Evolutionary conservation across 1,284 basidiomycete genomes (phyloP).

Genomic region (Lignosus rhinocerotis): DNA sequence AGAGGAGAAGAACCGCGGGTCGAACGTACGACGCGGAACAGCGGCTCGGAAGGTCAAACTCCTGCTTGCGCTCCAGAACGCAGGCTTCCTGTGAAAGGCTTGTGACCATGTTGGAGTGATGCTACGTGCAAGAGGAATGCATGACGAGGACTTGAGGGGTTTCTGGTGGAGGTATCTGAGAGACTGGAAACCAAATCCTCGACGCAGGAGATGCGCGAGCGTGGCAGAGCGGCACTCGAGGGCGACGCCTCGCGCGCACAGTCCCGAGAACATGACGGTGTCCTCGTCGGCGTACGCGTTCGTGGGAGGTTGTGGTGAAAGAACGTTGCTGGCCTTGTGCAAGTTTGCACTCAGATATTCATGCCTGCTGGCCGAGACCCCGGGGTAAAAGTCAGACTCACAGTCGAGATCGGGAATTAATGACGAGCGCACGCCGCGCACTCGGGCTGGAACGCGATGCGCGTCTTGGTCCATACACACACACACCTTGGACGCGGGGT

Average conservation of each 20-base stretch:
- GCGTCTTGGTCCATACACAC: neutral
- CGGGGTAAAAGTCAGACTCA: neutral
- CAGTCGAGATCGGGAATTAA: neutral
- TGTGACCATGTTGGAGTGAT: slow-evolving; percentile 1
- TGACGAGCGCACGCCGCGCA: neutral
- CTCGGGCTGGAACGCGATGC: neutral
- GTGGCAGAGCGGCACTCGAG: slow-evolving; percentile 23
- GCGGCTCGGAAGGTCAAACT: slow-evolving; percentile 17
- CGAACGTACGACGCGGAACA: slow-evolving; percentile 24
- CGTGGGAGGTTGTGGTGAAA: neutral
- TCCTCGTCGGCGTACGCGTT: slow-evolving; percentile 1
- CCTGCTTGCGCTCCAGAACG: slow-evolving; percentile 14
- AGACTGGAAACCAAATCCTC: slow-evolving; percentile 5
- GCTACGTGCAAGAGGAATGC: neutral
- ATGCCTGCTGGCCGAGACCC: neutral
- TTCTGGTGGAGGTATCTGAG: slow-evolving; percentile 25
- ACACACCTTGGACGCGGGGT: slow-evolving; percentile 4
- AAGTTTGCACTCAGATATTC: neutral
- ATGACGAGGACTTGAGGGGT: slow-evolving; percentile 1
- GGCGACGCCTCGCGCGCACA: slow-evolving; percentile 24
- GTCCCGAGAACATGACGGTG: slow-evolving; percentile 17
- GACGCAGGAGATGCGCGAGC: slow-evolving; percentile 15
- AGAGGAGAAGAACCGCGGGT: slow-evolving; percentile 45
- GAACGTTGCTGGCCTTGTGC: neutral
- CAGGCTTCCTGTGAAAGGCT: neutral